Evolutionary conservation across 495 filamentous ascomycete species (phyloP), one percentile per base, ranked within the genome.

Genomic region (Beverwykella pulmonaria): DNA sequence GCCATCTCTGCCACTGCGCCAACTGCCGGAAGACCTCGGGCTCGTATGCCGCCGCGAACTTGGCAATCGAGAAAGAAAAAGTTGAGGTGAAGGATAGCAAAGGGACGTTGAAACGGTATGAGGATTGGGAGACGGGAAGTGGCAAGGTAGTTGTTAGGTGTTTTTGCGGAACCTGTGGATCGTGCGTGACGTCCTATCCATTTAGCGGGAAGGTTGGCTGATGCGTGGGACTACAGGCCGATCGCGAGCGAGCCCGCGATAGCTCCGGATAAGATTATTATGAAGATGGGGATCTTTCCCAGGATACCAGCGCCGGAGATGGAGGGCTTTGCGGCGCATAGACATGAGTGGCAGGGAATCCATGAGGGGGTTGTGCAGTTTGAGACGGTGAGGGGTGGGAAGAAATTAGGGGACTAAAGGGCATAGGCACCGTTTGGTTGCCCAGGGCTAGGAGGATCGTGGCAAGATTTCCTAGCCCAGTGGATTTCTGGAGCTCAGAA

Each of bases 251-350:
- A 76, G 41, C 72, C 74, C 5, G 41, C 63, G 14, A 20, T 68
- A 14, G 70, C 65, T 15, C 61, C 64, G 0, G 76, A 72, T 2
- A 80, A 76, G 56, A 63, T 74, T 2, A 64, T 81, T 7, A 23
- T 80, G 19, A 81, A 81, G 68, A 69, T 80, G 68, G 79, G 79
- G 3, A 77, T 81, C 34, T 78, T 80, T 58, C 75, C 74, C 14
- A 73, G 75, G 15, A 79, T 80, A 27, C 79, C 79, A 15, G 59
- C 66, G 29, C 79, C 79, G 6, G 77, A 79, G 55, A 62, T 63
- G 56, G 79, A 81, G 66, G 55, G 55, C 36, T 81, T 81, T 60
- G 73, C 55, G 6, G 53, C 47, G 8, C 72, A 77, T 41, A 58
- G 70, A 17, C 78, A 80, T 60, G 46, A 26, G 8, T 81, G 79